phyloP scores from a whole-genome alignment of 257 asterid genomes.

The Solanum raphanifolium region DNA sequence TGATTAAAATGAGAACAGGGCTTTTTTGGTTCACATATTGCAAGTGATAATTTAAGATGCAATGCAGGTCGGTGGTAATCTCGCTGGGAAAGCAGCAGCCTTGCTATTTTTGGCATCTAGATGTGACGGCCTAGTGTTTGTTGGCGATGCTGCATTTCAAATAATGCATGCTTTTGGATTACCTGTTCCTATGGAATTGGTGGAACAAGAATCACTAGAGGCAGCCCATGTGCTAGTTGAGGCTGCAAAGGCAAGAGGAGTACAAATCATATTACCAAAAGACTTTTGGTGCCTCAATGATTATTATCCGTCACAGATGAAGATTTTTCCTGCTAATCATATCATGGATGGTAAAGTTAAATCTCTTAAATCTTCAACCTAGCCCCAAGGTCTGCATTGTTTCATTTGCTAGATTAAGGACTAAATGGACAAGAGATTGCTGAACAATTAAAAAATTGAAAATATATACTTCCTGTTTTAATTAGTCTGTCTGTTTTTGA shows the following conservation, averaged over 20 bases:
- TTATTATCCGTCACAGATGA: conserved; percentile 23
- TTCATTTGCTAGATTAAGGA: not conserved
- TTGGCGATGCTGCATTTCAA: conserved; percentile 77
- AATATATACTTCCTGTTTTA: not conserved
- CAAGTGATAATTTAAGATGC: not conserved
- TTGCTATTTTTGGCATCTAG: conserved; percentile 40
- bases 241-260: conserved; percentile 46
- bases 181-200: conserved; percentile 46
- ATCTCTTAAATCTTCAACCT: not conserved
- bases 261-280: conserved; percentile 52
- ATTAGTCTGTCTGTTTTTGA: not conserved
- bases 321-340: conserved; percentile 34
- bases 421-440: not conserved
- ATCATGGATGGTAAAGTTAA: conserved; percentile 45
- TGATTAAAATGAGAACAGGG: not conserved
- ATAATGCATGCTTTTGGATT: conserved; percentile 69
- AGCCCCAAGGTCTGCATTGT: not conserved
- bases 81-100: conserved; percentile 60
- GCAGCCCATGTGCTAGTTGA: conserved; percentile 51
- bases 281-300: conserved; percentile 63
- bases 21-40: not conserved
- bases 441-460: not conserved
- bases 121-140: conserved; percentile 79
- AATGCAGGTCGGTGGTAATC: conserved; percentile 77
- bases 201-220: conserved; percentile 43